Evolutionary conservation across 2,329 filamentous ascomycete species (phyloP), one percentile per base, ranked within the genome.

Genomic region (Fusarium praegraminearum): DNA sequence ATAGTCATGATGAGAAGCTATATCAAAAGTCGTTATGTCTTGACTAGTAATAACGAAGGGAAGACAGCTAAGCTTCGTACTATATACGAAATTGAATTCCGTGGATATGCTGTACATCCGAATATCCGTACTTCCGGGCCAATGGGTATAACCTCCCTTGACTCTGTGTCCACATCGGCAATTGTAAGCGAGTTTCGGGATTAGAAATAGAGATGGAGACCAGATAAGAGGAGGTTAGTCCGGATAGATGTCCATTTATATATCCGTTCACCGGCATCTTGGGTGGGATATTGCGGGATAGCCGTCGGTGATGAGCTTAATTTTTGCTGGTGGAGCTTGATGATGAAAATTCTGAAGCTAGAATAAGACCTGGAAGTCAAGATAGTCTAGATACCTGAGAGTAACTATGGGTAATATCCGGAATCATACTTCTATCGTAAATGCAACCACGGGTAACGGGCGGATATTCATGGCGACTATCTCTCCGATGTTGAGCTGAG

Each of bases 101-200:
- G 40, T 46, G 20, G 50, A 46, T 38, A n/a, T 3, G 13, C 0
- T 18, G 22, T 66, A 66, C 36, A 50, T 56, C 63, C 63, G 63
- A 5, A 13, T 40, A 51, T 62, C 63, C 63, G 63, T 66, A 66
- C 28, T 46, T 66, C 63, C 62, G 56, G 11, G 4, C 55, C 62
- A 66, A 55, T 65, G 13, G 2, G 3, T 18, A 4, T 4, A 12
- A 18, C 13, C 26, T 43, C 26, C 41, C 22, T 26, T 12, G 24
- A 7, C 16, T 44, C 10, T 12, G 22, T 18, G 8, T 35, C 61
- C 46, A 43, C 47, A 1, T 1, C 36, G 44, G 46, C 28, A 52
- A 28, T 65, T 65, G 22, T 15, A 26, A 57, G 36, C 40, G 35
- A 30, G 33, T 38, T 56, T 56, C 40, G 11, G 10, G 40, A 58